These are phyloP conservation scores for Solanum hybrid DNA, from an alignment of 305 asterid genomes.

Conservation along the genomic window DNA sequence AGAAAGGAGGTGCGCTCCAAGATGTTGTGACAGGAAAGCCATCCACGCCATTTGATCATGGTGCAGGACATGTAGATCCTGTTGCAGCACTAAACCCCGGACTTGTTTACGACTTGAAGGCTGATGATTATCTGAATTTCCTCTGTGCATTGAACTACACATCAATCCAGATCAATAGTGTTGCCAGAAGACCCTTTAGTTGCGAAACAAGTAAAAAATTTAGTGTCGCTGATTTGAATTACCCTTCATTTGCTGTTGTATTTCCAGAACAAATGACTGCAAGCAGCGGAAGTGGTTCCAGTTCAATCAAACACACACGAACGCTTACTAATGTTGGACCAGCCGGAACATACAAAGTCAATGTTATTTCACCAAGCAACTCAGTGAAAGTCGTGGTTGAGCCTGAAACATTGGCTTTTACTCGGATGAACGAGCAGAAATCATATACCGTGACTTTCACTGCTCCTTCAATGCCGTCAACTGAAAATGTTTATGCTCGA, in stretches of 20 bases:
- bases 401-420: conserved; percentile 12
- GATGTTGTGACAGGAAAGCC: conserved; percentile 77
- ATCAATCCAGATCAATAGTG: conserved; percentile 35
- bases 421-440: conserved; percentile 8
- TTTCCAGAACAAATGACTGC: conserved; percentile 24
- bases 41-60: conserved; percentile 73
- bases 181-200: conserved; percentile 55
- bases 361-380: conserved; percentile 8
- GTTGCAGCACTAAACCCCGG: conserved; percentile 79
- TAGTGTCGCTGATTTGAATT: conserved; percentile 65
- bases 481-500: conserved; percentile 23
- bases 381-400: conserved; percentile 6
- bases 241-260: conserved; percentile 74
- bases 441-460: conserved; percentile 15
- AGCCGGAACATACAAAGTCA: conserved; percentile 64
- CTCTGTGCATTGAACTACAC: conserved; percentile 77
- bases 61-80: conserved; percentile 92
- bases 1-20: conserved; percentile 36
- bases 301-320: conserved; percentile 51
- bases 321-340: conserved; percentile 72
- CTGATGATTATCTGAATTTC: conserved; percentile 47
- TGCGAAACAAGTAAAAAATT: conserved; percentile 43
- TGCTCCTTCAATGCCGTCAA: background rate
- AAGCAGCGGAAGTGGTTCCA: conserved; percentile 14
- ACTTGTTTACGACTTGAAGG: conserved; percentile 54